Evolutionary conservation across 1,139 yeast genomes (phyloP).

Genomic region (Zhuliangozyma blackwelliae): DNA sequence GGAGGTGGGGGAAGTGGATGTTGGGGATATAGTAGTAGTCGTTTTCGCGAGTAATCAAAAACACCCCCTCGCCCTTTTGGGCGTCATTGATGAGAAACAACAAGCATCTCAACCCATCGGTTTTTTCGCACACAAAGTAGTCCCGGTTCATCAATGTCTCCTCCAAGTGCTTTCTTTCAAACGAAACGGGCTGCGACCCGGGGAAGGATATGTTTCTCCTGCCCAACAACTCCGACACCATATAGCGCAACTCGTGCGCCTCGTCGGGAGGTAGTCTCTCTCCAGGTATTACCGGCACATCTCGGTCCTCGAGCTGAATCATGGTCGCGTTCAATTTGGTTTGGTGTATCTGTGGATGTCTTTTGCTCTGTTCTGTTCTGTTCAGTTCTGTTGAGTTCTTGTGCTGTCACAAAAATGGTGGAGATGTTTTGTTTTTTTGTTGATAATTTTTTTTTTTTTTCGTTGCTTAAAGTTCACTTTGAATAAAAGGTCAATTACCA

Average conservation of each 20-base stretch:
- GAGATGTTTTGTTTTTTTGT: too few species aligned
- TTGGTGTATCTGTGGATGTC: background rate
- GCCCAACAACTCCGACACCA: conserved; percentile 66
- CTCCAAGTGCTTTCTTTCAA: conserved; percentile 67
- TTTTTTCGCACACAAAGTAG: conserved; percentile 91
- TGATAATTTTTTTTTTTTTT: too few species aligned
- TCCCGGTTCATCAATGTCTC: conserved; percentile 54
- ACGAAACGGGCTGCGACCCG: conserved; percentile 95
- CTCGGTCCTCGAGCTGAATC: conserved; percentile 49
- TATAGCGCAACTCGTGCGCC: conserved; percentile 60
- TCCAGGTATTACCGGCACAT: conserved; percentile 84
- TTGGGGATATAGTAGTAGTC: conserved; percentile 79
- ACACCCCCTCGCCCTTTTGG: conserved; percentile 69
- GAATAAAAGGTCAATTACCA: too few species aligned
- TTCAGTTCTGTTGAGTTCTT: background rate
- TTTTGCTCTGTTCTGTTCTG: too few species aligned
- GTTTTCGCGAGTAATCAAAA: conserved; percentile 78
- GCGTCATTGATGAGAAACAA: conserved; percentile 67
- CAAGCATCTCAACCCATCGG: conserved; percentile 87
- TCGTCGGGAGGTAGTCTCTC: conserved; percentile 67
- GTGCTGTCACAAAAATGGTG: background rate
- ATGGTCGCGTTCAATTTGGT: conserved; percentile 11
- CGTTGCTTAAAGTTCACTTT: too few species aligned
- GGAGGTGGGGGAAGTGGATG: conserved; percentile 71
- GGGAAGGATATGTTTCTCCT: conserved; percentile 56